Conservation (phyloP, 768 basidiomycete genomes). For the Agaricus subrufescens region DNA sequence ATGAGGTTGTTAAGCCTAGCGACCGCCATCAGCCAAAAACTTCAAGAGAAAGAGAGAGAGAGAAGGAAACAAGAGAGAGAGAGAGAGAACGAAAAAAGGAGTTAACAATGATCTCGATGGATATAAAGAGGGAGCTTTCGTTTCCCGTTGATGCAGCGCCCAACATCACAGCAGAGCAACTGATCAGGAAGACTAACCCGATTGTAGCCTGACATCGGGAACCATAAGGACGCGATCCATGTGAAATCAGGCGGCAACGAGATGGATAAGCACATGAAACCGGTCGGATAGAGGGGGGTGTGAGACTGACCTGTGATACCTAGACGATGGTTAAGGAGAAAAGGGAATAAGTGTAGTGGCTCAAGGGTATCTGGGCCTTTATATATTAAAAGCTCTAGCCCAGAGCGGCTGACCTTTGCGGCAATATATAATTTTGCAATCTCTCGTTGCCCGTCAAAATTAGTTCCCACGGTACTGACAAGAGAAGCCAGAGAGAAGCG, state of each 20-base stretch:
- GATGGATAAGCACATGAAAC: not conserved
- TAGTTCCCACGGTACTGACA: too few relatives aligned
- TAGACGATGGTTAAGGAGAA: not conserved
- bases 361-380: not conserved
- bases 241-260: conserved; percentile 13
- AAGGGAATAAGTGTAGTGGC: not conserved
- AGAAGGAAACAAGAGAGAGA: not conserved
- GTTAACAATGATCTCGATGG: not conserved
- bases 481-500: too few relatives aligned
- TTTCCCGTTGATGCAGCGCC: too few relatives aligned
- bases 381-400: not conserved
- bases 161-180: not conserved
- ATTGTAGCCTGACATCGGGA: conserved; percentile 15
- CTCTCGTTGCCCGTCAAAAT: too few relatives aligned
- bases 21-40: conserved; percentile 35
- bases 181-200: conserved; percentile 6
- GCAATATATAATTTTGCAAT: too few relatives aligned
- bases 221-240: conserved; percentile 11
- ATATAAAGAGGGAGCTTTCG: too few relatives aligned
- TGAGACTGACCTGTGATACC: not conserved
- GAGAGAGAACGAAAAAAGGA: not conserved
- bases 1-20: conserved; percentile 56
- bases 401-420: too few relatives aligned
- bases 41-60: conserved; percentile 9
- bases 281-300: not conserved